phyloP scores from a whole-genome alignment of 371 early-diverging fungal species.

The Parasitella parasitica region DNA sequence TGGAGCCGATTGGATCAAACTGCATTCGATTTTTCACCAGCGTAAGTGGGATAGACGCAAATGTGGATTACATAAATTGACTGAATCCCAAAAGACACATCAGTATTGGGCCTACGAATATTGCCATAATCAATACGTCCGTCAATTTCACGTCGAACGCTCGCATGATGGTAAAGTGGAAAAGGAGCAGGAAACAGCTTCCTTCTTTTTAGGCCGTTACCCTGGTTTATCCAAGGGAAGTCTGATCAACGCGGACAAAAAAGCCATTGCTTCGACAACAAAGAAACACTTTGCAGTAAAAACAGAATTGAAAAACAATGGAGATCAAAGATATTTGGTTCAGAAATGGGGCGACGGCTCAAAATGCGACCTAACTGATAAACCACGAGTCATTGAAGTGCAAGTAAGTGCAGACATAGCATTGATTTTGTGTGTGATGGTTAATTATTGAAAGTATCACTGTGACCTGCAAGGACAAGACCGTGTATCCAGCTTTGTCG shows the following conservation, averaged over 20 bases:
- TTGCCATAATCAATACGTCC: slow-evolving; percentile 69
- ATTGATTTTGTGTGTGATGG: not conserved
- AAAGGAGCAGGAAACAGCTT: slow-evolving; percentile 22
- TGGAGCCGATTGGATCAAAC: slow-evolving; percentile 52
- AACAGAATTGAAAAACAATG: slow-evolving; percentile 29
- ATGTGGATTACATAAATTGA: not conserved
- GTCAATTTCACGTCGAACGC: slow-evolving; percentile 66
- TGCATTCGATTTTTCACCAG: slow-evolving; percentile 54
- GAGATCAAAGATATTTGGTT: slow-evolving; percentile 59
- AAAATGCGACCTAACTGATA: slow-evolving; percentile 69
- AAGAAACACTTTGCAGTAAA: not conserved
- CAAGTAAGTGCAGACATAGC: slow-evolving; percentile 39
- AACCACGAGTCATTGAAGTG: slow-evolving; percentile 68
- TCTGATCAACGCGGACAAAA: not conserved
- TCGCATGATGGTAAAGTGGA: slow-evolving; percentile 24
- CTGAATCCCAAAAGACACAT: slow-evolving; percentile 34
- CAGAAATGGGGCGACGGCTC: slow-evolving; percentile 75
- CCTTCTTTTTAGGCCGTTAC: slow-evolving; percentile 27
- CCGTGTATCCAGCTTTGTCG: slow-evolving; percentile 59
- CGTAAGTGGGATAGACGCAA: not conserved
- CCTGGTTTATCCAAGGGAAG: slow-evolving; percentile 20
- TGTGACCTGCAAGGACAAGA: slow-evolving; percentile 61
- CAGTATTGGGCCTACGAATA: slow-evolving; percentile 83
- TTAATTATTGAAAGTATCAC: slow-evolving; percentile 53
- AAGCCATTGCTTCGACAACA: not conserved